Conservation (phyloP, 768 basidiomycete genomes). For the Gloeostereum incarnatum region DNA sequence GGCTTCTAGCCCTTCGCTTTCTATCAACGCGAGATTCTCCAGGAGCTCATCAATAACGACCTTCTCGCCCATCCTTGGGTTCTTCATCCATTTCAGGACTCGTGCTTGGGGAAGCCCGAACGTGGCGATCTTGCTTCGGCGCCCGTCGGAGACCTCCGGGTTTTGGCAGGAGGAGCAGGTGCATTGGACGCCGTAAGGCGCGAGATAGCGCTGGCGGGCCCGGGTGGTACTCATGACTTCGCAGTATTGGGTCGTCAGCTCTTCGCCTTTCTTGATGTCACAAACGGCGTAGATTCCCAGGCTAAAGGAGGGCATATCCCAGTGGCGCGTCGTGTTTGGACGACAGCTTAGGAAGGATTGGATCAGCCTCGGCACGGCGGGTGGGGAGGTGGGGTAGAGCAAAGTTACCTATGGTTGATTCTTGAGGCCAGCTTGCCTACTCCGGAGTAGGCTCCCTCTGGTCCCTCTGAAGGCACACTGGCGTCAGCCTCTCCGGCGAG, state of each 20-base stretch:
- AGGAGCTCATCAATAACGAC: not conserved
- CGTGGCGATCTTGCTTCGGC: not conserved
- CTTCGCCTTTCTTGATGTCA: constrained; percentile 19
- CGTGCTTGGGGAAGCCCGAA: not conserved
- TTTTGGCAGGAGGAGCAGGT: not conserved
- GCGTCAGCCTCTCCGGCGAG: not conserved
- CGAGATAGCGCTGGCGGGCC: constrained; percentile 16
- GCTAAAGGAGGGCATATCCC: constrained; percentile 21
- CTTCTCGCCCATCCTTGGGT: not conserved
- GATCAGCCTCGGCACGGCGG: not conserved
- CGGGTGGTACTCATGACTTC: constrained; percentile 10
- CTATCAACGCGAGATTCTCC: not conserved
- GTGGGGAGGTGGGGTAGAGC: not conserved
- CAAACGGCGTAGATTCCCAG: constrained; percentile 16
- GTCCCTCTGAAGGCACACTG: not conserved
- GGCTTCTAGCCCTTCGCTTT: not conserved
- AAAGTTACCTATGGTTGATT: constrained; percentile 12
- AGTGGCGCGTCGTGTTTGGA: constrained; percentile 14
- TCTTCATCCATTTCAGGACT: not conserved
- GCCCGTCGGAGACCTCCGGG: not conserved
- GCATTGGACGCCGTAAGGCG: constrained; percentile 16
- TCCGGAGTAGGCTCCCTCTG: constrained; percentile 7
- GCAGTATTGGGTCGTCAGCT: constrained; percentile 21
- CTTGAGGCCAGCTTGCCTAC: constrained; percentile 13
- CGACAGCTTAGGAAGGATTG: constrained; percentile 11